These are phyloP conservation scores for Sarocladium strictum DNA, from an alignment of 2,329 filamentous ascomycete species.

Conservation along the genomic window DNA sequence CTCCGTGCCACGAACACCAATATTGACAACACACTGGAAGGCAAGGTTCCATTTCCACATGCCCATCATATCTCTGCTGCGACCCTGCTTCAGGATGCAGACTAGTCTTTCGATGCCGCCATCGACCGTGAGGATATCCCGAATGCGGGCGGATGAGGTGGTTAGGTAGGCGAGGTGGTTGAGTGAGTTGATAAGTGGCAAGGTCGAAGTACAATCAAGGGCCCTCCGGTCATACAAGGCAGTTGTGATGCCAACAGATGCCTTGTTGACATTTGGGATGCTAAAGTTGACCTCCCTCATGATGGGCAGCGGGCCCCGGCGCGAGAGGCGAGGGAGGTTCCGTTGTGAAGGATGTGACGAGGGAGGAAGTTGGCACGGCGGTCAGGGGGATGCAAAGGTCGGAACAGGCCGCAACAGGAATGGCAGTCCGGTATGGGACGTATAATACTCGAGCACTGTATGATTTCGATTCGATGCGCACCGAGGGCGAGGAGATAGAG, in stretches of 20 bases:
- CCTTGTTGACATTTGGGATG: conserved; percentile 99
- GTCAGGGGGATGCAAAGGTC: background rate
- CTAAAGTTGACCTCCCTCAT: conserved; percentile 99
- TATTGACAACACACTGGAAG: conserved; percentile 98
- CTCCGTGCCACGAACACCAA: conserved; percentile 93
- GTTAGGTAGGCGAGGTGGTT: conserved; percentile 98
- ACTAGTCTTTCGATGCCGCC: conserved; percentile 94
- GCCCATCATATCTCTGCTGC: conserved; percentile 98
- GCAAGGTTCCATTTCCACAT: conserved; percentile 99
- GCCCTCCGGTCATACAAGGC: conserved; percentile 96
- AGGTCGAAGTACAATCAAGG: conserved; percentile 94
- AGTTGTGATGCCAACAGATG: conserved; percentile 96
- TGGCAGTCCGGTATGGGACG: background rate
- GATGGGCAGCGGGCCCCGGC: conserved; percentile 34
- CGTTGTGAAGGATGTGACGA: conserved; percentile 7
- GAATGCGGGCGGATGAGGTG: conserved; percentile 92
- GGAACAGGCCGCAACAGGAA: background rate
- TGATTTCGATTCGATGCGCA: background rate
- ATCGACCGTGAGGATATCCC: conserved; percentile 97
- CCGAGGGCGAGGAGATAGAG: background rate
- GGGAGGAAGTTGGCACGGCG: background rate
- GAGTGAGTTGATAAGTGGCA: conserved; percentile 96
- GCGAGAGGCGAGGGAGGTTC: conserved; percentile 2
- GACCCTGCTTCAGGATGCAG: conserved; percentile 94
- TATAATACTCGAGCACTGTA: background rate